Evolutionary conservation across 495 filamentous ascomycete species (phyloP).

Genomic region (Penicillium parvum): DNA sequence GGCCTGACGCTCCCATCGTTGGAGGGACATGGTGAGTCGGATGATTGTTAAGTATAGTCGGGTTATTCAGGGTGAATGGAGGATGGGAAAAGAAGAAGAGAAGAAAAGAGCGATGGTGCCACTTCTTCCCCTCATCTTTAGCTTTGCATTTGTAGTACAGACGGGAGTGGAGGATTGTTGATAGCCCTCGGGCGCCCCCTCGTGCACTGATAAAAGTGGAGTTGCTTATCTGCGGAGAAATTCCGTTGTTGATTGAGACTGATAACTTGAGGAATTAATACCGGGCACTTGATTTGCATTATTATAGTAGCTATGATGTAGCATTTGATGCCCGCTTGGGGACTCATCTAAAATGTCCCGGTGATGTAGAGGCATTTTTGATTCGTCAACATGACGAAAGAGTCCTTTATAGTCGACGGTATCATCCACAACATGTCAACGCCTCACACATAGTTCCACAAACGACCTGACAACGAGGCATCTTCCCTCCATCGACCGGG

Average conservation of each 20-base stretch:
- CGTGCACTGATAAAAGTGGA: slow-evolving; percentile 1
- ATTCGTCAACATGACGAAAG: too few species aligned
- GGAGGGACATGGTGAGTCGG: slow-evolving; percentile 19
- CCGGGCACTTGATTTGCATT: too few species aligned
- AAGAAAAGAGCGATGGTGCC: background rate
- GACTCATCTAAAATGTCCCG: too few species aligned
- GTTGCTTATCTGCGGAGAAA: background rate
- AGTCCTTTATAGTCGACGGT: too few species aligned
- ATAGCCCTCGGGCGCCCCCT: slow-evolving; percentile 1
- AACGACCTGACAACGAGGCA: slow-evolving; percentile 26
- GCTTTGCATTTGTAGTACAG: background rate
- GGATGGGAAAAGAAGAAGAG: background rate
- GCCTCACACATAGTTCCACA: slow-evolving; percentile 31
- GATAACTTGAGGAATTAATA: too few species aligned
- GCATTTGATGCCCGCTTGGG: background rate
- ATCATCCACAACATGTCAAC: slow-evolving; percentile 33
- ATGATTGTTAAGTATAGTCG: background rate
- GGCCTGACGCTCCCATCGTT: slow-evolving; percentile 31
- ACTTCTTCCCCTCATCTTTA: background rate
- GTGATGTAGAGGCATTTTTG: too few species aligned
- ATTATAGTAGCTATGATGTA: background rate
- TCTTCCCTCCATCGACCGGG: slow-evolving; percentile 7
- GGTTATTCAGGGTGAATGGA: background rate
- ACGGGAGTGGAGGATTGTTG: slow-evolving; percentile 4
- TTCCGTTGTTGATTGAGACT: background rate